Conservation (phyloP, 2,329 filamentous ascomycete species). For the Talaromyces islandicus region DNA sequence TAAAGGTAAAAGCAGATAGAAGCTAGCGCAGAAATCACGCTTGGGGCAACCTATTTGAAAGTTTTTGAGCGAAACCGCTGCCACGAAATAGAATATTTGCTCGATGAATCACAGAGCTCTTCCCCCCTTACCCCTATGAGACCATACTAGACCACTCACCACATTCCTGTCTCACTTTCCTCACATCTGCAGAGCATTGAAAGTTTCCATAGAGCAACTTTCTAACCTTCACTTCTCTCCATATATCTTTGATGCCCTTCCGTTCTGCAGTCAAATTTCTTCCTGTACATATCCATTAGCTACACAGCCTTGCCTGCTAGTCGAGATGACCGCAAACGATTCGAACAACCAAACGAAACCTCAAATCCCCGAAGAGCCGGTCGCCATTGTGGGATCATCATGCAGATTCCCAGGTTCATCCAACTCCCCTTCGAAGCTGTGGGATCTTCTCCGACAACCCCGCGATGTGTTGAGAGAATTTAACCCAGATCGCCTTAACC, state of each 20-base stretch:
- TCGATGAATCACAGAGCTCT: not conserved
- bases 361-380: not conserved
- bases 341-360: not conserved
- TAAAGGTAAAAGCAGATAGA: not conserved
- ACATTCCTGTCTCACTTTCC: not conserved
- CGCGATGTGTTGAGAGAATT: conserved; percentile 5
- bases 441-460: conserved; percentile 12
- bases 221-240: not conserved
- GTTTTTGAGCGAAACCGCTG: not conserved
- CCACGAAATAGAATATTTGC: not conserved
- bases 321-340: not conserved
- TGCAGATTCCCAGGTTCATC: conserved; percentile 9
- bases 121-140: not conserved
- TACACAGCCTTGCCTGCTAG: not conserved
- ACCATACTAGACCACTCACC: not conserved
- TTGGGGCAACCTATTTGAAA: not conserved
- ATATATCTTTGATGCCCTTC: not conserved
- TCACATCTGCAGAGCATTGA: not conserved
- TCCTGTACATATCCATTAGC: too few species aligned
- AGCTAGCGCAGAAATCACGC: not conserved
- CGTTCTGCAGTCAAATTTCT: not conserved
- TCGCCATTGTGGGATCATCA: conserved; percentile 7
- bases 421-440: not conserved
- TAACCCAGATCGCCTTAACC: not conserved
- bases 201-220: not conserved